phyloP scores from a whole-genome alignment of 179 eudicot genomes.

The Gypsophila paniculata region DNA sequence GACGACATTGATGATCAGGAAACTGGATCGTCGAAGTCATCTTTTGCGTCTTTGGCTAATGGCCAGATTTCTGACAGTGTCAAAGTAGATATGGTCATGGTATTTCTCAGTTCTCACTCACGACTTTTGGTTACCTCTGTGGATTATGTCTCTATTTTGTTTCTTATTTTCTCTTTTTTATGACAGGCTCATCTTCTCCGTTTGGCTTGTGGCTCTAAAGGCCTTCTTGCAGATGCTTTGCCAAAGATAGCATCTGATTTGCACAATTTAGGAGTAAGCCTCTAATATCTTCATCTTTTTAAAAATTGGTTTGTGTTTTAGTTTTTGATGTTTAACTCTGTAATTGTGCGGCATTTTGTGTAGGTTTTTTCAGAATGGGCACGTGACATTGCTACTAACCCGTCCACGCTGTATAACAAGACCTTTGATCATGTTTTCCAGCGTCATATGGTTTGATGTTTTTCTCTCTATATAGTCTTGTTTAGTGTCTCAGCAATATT shows the following conservation, averaged over 20 bases:
- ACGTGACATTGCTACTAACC: conserved; percentile 55
- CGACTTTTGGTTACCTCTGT: neutral
- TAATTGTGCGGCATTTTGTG: conserved; percentile 16
- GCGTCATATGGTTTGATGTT: conserved; percentile 52
- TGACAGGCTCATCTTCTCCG: conserved; percentile 96
- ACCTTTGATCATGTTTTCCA: conserved; percentile 58
- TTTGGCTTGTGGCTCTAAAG: conserved; percentile 80
- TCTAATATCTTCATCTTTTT: neutral
- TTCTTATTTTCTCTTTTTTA: conserved; percentile 12
- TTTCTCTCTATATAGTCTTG: neutral
- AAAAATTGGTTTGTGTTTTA: neutral
- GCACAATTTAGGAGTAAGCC: conserved; percentile 64
- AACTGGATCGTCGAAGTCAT: conserved; percentile 45
- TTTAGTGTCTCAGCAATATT: neutral
- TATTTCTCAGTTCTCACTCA: conserved; percentile 20
- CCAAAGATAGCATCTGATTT: conserved; percentile 84
- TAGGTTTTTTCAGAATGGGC: conserved; percentile 75
- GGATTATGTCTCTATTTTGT: conserved; percentile 9
- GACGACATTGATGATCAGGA: conserved; percentile 41
- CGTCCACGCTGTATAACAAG: conserved; percentile 59
- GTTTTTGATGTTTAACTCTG: conserved; percentile 11
- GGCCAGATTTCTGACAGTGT: conserved; percentile 46
- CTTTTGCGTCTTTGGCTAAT: conserved; percentile 37
- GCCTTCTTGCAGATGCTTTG: conserved; percentile 70
- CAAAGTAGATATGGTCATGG: conserved; percentile 76